phyloP scores from a whole-genome alignment of 169 alveolate genomes.

The Plasmodium sp. region DNA sequence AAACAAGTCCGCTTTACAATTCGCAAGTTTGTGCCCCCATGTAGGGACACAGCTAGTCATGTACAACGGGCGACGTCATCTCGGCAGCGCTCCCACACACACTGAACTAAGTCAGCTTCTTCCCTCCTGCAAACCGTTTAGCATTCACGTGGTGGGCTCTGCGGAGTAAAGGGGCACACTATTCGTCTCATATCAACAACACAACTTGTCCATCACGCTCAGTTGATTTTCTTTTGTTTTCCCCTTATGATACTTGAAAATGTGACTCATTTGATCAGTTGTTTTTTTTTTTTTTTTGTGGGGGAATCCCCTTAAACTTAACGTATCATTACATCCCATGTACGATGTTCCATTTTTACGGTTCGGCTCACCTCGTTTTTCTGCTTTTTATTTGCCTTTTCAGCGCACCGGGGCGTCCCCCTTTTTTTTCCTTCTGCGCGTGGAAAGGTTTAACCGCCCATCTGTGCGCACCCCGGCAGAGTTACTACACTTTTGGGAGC shows the following conservation, averaged over 20 bases:
- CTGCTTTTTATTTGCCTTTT: background rate
- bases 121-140: background rate
- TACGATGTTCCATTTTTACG: background rate
- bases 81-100: background rate
- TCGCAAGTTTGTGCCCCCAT: background rate
- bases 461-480: background rate
- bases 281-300: background rate
- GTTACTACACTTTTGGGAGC: background rate
- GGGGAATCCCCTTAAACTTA: background rate
- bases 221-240: background rate
- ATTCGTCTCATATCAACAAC: background rate
- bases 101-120: background rate
- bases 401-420: background rate
- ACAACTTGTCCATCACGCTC: background rate
- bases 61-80: too few species aligned
- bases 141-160: background rate
- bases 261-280: background rate
- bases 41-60: too few species aligned
- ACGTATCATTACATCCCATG: background rate
- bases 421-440: background rate
- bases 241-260: background rate
- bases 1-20: background rate
- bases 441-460: background rate
- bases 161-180: background rate
- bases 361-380: background rate